These are phyloP conservation scores for Calvatia gigantea DNA, from an alignment of 768 basidiomycete genomes.

Conservation along the genomic window DNA sequence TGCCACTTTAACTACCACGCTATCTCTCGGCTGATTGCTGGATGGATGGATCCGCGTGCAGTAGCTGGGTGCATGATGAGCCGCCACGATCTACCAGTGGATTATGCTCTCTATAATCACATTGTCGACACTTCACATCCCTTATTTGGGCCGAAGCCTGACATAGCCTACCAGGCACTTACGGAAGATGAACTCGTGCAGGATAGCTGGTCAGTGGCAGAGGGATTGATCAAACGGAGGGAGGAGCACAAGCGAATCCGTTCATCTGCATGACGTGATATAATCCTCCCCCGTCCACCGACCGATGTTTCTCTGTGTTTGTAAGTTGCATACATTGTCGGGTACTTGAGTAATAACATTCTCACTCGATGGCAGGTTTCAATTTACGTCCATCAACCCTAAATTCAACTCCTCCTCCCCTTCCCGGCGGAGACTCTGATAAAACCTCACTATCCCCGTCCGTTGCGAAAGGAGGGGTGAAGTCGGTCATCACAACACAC, in stretches of 20 bases:
- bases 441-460: too few relatives aligned
- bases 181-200: neutral
- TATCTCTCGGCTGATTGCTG: neutral
- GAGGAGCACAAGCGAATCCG: neutral
- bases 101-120: neutral
- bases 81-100: neutral
- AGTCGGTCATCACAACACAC: too few relatives aligned
- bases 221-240: neutral
- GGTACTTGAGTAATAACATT: too few relatives aligned
- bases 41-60: neutral
- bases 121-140: neutral
- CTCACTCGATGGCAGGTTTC: too few relatives aligned
- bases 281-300: too few relatives aligned
- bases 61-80: neutral
- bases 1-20: neutral
- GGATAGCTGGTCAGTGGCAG: neutral
- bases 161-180: neutral
- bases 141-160: neutral
- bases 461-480: too few relatives aligned
- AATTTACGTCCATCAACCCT: too few relatives aligned
- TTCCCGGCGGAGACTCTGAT: too few relatives aligned
- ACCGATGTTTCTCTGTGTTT: too few relatives aligned
- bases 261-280: neutral
- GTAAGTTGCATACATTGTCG: too few relatives aligned
- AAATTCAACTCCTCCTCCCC: too few relatives aligned